Percentiles rank a stretch among this genome's conserved stretches.
Conservation (phyloP, 352 stramenopile genomes). For the Globisporangium apiculatum region DNA sequence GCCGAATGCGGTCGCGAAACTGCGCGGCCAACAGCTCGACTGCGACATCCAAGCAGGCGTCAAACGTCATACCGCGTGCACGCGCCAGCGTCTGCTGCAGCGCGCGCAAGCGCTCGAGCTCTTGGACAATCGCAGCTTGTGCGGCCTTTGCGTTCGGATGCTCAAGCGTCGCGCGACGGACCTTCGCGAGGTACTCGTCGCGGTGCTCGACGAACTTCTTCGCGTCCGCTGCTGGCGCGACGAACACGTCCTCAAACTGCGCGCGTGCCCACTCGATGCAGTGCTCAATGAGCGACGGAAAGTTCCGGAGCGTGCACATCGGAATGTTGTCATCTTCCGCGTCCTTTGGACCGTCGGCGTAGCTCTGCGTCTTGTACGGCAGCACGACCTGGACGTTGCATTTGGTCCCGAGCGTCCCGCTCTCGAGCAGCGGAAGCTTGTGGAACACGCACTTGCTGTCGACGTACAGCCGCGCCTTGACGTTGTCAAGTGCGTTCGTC, state of each 20-base stretch:
- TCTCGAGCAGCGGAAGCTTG: slow-evolving; percentile 95
- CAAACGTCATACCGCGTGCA: slow-evolving; percentile 50
- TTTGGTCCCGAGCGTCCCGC: slow-evolving; percentile 98
- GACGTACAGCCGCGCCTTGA: slow-evolving; percentile 96
- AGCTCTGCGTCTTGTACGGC: slow-evolving; percentile 89
- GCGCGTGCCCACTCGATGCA: slow-evolving; percentile 98
- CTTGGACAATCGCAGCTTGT: slow-evolving; percentile 57
- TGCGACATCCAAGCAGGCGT: slow-evolving; percentile 62
- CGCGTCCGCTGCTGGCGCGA: slow-evolving; percentile 70
- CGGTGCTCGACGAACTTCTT: slow-evolving; percentile 84
- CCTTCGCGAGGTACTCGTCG: slow-evolving; percentile 63
- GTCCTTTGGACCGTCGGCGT: slow-evolving; percentile 93
- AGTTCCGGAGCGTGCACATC: slow-evolving; percentile 99
- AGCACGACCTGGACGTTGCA: slow-evolving; percentile 93
- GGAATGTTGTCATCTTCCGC: slow-evolving; percentile 98
- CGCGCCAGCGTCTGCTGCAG: slow-evolving; percentile 51
- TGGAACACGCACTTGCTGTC: slow-evolving; percentile 98
- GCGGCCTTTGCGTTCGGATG: slow-evolving; percentile 69
- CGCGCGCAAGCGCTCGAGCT: slow-evolving; percentile 58
- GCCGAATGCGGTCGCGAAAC: slow-evolving; percentile 87
- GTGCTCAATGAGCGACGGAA: slow-evolving; percentile 94
- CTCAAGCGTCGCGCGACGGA: slow-evolving; percentile 61
- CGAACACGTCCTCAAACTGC: slow-evolving; percentile 82
- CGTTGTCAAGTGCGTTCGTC: slow-evolving; percentile 99
- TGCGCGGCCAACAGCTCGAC: slow-evolving; percentile 68